phyloP scores from a whole-genome alignment of 2,329 filamentous ascomycete genomes.

The Nemania abortiva region DNA sequence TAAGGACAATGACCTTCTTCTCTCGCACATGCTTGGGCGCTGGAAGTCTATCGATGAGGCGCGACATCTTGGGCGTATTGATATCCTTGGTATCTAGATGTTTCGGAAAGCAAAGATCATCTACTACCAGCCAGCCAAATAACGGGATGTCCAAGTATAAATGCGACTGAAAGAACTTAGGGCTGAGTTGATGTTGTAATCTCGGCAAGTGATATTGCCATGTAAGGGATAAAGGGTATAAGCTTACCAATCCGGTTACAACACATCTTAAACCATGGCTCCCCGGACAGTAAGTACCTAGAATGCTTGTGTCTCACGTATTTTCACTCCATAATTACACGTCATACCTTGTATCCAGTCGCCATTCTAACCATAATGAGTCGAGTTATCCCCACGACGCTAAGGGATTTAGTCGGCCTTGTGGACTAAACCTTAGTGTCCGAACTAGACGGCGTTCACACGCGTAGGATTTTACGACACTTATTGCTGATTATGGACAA shows the following conservation, averaged over 20 bases:
- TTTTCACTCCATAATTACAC: not conserved
- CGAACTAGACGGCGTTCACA: not conserved
- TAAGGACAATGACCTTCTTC: constrained; percentile 43
- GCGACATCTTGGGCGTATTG: constrained; percentile 33
- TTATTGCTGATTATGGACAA: constrained; percentile 7
- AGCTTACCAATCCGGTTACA: not conserved
- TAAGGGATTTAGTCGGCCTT: not conserved
- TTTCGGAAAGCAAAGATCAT: not conserved
- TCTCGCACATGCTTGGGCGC: constrained; percentile 33
- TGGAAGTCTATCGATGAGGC: constrained; percentile 41
- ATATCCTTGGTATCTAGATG: not conserved
- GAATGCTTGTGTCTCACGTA: not conserved
- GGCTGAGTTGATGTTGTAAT: constrained; percentile 18
- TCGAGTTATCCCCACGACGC: not conserved
- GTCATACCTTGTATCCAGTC: not conserved
- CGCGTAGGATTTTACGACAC: not conserved
- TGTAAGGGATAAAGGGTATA: constrained; percentile 10
- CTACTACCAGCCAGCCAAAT: not conserved
- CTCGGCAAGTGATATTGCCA: not conserved
- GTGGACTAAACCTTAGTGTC: not conserved
- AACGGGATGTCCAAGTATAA: not conserved
- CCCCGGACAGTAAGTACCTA: not conserved
- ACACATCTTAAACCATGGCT: not conserved
- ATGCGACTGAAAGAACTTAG: not conserved
- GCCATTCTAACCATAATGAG: not conserved